Base-by-base conservation (phyloP, 768 basidiomycete genomes). In the Rhodotorula graminis region DNA sequence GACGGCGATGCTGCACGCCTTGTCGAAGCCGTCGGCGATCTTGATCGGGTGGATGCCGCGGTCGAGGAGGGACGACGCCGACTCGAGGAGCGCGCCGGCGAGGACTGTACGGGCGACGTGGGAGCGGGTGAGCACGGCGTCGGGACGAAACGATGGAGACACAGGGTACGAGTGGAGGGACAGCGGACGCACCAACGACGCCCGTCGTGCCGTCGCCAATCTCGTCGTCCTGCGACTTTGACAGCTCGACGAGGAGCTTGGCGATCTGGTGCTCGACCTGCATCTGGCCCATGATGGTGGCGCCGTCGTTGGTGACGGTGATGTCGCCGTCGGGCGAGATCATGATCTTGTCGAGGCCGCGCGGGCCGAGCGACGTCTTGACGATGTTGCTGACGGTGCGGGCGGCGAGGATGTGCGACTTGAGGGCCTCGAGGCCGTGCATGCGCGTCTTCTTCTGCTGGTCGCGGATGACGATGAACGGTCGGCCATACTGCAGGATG, bases 201-300 rank as follows among this genome's bases (percentile, higher is more conserved):
- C 96, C 96, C 42, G 96, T 98, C 12, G 96, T 98, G 71, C 96
- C 96, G 82, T 99, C 96, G 37, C 96, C 96, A 80, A 99, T 95
- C 84, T 99, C 96, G 81, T 99, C 96, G 81, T 99, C 96, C 84
- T 99, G 96, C 80, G 91, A 93, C 84, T 94, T 95, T 27, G 92
- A 94, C 55, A 98, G 85, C 80, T 97, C 91, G 3, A 99, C 96
- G 47, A 99, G 86, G 58, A 99, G 86, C 83, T 96, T 99, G 71
- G 96, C 96, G 79, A 99, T 95, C 84, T 95, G 95, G 80, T 99
- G 95, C 79, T 98, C 95, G 64, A 98, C 94, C 73, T 96, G 92
- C 93, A 99, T 97, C 84, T 97, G 95, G 33, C 93, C 88, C 68
- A 99, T 84, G 77, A 99, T 99, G 33, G 96, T 99, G 12, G 96